Conservation (phyloP, 164 flowering plant genomes). For the Hamamelis virginiana region DNA sequence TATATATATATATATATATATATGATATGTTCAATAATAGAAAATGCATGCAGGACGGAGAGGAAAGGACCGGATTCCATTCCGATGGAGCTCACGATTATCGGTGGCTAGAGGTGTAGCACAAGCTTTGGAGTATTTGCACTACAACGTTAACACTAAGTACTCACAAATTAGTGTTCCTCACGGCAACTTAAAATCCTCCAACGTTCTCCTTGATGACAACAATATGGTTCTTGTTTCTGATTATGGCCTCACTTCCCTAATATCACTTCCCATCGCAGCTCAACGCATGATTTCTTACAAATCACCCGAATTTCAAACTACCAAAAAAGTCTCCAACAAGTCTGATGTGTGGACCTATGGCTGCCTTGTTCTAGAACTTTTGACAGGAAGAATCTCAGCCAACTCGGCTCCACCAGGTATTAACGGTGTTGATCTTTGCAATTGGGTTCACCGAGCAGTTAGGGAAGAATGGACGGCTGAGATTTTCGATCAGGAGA, state of each 20-base stretch:
- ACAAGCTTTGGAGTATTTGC: constrained; percentile 52
- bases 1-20: no score
- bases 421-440: constrained; percentile 51
- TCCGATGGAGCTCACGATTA: constrained; percentile 58
- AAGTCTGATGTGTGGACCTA: constrained; percentile 67
- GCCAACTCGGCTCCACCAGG: constrained; percentile 40
- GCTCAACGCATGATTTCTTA: constrained; percentile 44
- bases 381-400: constrained; percentile 54
- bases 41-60: constrained; percentile 36
- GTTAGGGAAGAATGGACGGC: constrained; percentile 86
- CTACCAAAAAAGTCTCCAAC: constrained; percentile 25
- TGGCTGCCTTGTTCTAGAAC: constrained; percentile 59
- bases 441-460: constrained; percentile 62
- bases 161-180: constrained; percentile 24
- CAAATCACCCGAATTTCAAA: constrained; percentile 57
- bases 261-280: constrained; percentile 41
- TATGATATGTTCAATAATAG: no score
- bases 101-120: constrained; percentile 49
- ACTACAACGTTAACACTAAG: constrained; percentile 24
- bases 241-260: constrained; percentile 48
- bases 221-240: constrained; percentile 41
- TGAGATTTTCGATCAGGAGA: constrained; percentile 65
- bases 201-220: constrained; percentile 58
- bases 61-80: constrained; percentile 45
- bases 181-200: constrained; percentile 69